Evolutionary conservation across 2,329 filamentous ascomycete species (phyloP).

Genomic region (Sporothrix sp.): DNA sequence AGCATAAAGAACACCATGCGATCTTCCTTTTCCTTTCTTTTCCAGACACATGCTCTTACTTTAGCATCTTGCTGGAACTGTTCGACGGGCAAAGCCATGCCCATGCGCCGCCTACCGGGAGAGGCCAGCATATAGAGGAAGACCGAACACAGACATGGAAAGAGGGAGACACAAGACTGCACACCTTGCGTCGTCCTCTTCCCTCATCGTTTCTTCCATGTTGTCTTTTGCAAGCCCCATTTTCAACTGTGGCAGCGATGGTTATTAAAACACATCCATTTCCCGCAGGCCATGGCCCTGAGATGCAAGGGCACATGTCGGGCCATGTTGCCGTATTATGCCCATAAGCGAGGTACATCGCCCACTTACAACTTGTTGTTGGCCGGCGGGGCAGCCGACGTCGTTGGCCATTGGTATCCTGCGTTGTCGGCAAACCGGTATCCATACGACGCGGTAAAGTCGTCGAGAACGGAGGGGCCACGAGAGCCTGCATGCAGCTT

Average conservation of each 20-base stretch:
- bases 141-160: neutral
- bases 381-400: conserved; percentile 44
- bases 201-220: neutral
- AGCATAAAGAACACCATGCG: neutral
- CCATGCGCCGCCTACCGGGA: too few species aligned
- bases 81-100: too few species aligned
- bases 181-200: neutral
- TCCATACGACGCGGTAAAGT: conserved; percentile 95
- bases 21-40: neutral
- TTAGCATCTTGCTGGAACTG: neutral
- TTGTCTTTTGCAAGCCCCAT: too few species aligned
- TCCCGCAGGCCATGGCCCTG: neutral
- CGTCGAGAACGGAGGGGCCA: conserved; percentile 89
- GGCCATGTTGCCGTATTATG: neutral
- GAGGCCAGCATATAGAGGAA: neutral
- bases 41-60: neutral
- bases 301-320: neutral
- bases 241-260: conserved; percentile 12
- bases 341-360: neutral
- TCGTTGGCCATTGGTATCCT: conserved; percentile 90
- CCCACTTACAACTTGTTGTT: conserved; percentile 71
- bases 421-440: conserved; percentile 98
- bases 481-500: conserved; percentile 65
- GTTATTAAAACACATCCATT: conserved; percentile 9
- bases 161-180: too few species aligned